These are phyloP conservation scores for Hortiboletus flavorubellus DNA, from an alignment of 768 basidiomycete genomes.

Conservation along the genomic window DNA sequence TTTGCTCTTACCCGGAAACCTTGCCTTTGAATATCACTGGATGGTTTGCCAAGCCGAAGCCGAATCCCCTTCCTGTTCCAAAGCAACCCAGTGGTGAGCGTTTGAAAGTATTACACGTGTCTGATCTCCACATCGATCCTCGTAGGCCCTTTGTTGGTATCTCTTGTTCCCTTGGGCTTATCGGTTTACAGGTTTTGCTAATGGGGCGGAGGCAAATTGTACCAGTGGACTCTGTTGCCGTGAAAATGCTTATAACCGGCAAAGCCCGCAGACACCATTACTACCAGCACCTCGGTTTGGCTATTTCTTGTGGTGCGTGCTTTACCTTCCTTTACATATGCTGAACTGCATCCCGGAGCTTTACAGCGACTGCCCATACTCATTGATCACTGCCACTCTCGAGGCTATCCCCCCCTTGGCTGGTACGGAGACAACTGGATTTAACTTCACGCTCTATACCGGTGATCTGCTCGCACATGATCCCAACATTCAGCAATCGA, in stretches of 20 bases:
- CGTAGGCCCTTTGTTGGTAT: constrained; percentile 36
- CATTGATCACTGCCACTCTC: constrained; percentile 57
- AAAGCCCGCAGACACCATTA: constrained; percentile 48
- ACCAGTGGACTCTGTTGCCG: constrained; percentile 67
- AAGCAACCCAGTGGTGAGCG: constrained; percentile 61
- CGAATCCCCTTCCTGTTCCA: constrained; percentile 55
- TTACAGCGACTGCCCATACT: constrained; percentile 58
- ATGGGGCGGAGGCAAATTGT: constrained; percentile 71
- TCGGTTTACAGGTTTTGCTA: constrained; percentile 52
- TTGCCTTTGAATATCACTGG: constrained; percentile 57
- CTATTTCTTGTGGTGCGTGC: constrained; percentile 50
- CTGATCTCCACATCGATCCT: constrained; percentile 75
- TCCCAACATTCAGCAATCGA: constrained; percentile 56
- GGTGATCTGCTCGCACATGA: constrained; percentile 78
- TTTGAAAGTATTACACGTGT: constrained; percentile 72
- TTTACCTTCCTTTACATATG: not conserved
- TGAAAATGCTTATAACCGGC: constrained; percentile 44
- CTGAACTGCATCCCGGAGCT: not conserved
- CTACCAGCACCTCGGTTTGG: constrained; percentile 69
- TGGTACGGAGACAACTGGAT: constrained; percentile 56
- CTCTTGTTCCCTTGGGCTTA: not conserved
- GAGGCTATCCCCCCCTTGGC: constrained; percentile 66
- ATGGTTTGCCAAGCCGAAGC: constrained; percentile 80
- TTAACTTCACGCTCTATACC: constrained; percentile 65
- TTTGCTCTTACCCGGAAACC: constrained; percentile 57